Conservation (phyloP, 75 land plant genomes). For the Selaginella moellendorffii region DNA sequence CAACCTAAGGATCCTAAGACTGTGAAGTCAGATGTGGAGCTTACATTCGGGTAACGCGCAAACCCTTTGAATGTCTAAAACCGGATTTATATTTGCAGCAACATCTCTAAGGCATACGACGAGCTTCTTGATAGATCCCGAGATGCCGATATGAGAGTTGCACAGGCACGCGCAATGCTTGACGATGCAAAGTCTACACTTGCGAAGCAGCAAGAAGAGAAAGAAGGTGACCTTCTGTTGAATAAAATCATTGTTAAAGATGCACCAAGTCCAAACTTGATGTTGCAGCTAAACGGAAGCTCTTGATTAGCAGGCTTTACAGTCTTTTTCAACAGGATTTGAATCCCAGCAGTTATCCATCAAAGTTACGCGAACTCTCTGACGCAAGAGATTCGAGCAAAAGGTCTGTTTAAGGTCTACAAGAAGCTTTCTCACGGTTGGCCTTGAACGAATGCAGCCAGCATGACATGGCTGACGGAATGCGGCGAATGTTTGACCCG, state of each 20-base stretch:
- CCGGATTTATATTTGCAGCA: constrained; percentile 22
- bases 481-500: constrained; percentile 83
- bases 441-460: too few relatives aligned
- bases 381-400: background rate
- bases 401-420: too few relatives aligned
- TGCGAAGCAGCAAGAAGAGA: constrained; percentile 47
- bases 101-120: constrained; percentile 39
- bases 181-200: constrained; percentile 43
- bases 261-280: too few relatives aligned
- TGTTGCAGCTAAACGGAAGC: background rate
- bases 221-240: constrained; percentile 65
- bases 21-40: background rate
- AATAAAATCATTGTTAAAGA: too few relatives aligned
- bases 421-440: too few relatives aligned
- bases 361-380: background rate
- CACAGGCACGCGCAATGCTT: constrained; percentile 46
- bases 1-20: background rate
- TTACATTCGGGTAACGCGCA: constrained; percentile 27
- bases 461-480: constrained; percentile 83
- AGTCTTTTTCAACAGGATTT: background rate
- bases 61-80: background rate
- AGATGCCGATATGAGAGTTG: constrained; percentile 72
- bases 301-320: background rate
- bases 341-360: background rate
- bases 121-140: constrained; percentile 45